phyloP scores from a whole-genome alignment of 768 basidiomycete species.

The Russula virescens region DNA sequence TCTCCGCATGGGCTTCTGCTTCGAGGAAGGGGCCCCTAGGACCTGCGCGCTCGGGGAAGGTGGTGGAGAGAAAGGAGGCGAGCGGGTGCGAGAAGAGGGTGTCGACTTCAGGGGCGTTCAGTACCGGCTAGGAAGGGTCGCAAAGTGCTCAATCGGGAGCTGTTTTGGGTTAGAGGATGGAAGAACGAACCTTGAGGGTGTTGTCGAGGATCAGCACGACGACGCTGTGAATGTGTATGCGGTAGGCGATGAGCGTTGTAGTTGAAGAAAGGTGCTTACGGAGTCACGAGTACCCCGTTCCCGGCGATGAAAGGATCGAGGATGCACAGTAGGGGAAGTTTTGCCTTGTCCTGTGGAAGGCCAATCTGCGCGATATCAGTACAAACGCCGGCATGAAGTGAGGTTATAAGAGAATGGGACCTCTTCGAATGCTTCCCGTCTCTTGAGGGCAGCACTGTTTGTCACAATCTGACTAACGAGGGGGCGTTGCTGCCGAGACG shows the following conservation, averaged over 20 bases:
- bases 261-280: constrained; percentile 47
- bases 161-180: neutral
- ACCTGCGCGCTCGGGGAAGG: constrained; percentile 42
- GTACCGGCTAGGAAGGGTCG: constrained; percentile 50
- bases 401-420: constrained; percentile 35
- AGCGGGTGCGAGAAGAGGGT: constrained; percentile 85
- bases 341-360: constrained; percentile 62
- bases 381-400: neutral
- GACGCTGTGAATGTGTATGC: constrained; percentile 52
- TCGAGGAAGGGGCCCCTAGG: constrained; percentile 34
- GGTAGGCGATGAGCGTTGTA: neutral
- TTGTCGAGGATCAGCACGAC: constrained; percentile 82
- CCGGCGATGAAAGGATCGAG: constrained; percentile 76
- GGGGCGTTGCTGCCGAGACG: constrained; percentile 26
- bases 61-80: constrained; percentile 49
- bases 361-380: constrained; percentile 54
- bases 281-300: constrained; percentile 70
- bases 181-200: constrained; percentile 52
- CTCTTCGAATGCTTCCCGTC: constrained; percentile 89
- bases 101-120: constrained; percentile 74
- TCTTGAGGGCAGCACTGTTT: constrained; percentile 34
- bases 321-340: constrained; percentile 69
- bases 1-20: constrained; percentile 40
- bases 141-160: neutral
- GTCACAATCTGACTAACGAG: constrained; percentile 1